Evolutionary conservation across 352 stramenopile genomes (phyloP).

Genomic region (Pythium myriotylum): DNA sequence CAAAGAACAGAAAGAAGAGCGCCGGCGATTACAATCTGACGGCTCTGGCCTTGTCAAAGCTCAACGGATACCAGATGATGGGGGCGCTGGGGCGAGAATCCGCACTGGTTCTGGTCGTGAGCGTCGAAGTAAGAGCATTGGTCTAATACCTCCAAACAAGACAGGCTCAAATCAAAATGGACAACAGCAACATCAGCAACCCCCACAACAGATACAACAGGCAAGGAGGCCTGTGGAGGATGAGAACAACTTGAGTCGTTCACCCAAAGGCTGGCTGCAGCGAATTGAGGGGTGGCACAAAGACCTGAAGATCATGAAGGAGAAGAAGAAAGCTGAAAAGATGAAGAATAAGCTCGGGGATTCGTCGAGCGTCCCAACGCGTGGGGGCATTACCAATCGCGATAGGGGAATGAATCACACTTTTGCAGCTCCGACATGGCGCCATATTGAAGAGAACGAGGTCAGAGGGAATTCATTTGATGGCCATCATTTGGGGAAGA

Average conservation of each 20-base stretch:
- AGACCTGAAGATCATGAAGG: slow-evolving; percentile 75
- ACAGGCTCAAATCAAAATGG: slow-evolving; percentile 24
- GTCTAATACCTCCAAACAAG: slow-evolving; percentile 43
- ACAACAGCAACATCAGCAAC: neutral
- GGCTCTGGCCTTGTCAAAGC: slow-evolving; percentile 22
- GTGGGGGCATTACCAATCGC: slow-evolving; percentile 22
- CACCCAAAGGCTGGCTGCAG: slow-evolving; percentile 76
- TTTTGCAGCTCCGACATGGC: slow-evolving; percentile 24
- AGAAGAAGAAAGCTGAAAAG: slow-evolving; percentile 80
- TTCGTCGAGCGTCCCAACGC: slow-evolving; percentile 28
- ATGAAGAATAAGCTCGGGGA: slow-evolving; percentile 50
- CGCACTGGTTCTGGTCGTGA: slow-evolving; percentile 15
- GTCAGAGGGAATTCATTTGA: slow-evolving; percentile 36
- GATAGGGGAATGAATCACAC: slow-evolving; percentile 26
- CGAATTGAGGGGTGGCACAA: slow-evolving; percentile 84
- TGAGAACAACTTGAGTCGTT: slow-evolving; percentile 47
- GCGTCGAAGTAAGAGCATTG: slow-evolving; percentile 74
- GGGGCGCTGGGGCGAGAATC: slow-evolving; percentile 6
- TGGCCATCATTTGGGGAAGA: slow-evolving; percentile 3
- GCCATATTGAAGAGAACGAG: slow-evolving; percentile 27
- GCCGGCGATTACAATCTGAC: slow-evolving; percentile 43
- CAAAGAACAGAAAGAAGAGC: slow-evolving; percentile 44
- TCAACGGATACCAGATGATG: slow-evolving; percentile 21
- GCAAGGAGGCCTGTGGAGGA: slow-evolving; percentile 27
- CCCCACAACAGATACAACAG: slow-evolving; percentile 1